Percentiles rank a stretch among this genome's conserved stretches.
Evolutionary conservation across 2,329 filamentous ascomycete genomes (phyloP).

Genomic region (Rhexocercosporidium sp.): DNA sequence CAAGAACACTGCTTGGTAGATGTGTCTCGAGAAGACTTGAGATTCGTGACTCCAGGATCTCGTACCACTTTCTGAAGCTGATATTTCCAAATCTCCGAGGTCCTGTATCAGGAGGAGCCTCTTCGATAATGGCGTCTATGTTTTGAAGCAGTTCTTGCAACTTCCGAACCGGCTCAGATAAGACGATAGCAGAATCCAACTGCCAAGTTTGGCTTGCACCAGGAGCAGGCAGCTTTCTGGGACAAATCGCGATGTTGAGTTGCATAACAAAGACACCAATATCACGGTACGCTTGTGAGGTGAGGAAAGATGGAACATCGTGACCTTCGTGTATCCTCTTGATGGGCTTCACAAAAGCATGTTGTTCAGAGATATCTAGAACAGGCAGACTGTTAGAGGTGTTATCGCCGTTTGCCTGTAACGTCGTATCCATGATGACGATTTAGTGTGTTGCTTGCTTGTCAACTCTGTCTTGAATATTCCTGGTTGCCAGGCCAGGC

Average conservation of each 20-base stretch:
- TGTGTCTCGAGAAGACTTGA: constrained; percentile 60
- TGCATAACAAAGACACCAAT: constrained; percentile 88
- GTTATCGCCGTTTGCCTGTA: background rate
- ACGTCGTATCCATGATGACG: background rate
- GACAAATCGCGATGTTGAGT: constrained; percentile 86
- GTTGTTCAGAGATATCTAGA: constrained; percentile 54
- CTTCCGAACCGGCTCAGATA: constrained; percentile 56
- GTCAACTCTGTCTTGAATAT: too few relatives aligned
- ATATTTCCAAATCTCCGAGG: constrained; percentile 91
- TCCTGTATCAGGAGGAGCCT: constrained; percentile 83
- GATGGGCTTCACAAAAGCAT: constrained; percentile 67
- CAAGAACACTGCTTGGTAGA: constrained; percentile 54
- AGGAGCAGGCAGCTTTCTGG: constrained; percentile 56
- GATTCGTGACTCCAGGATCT: constrained; percentile 66
- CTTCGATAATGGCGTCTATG: constrained; percentile 70
- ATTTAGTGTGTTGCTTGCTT: background rate
- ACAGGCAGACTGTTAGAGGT: constrained; percentile 26
- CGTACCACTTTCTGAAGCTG: constrained; percentile 85
- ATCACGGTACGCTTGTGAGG: constrained; percentile 82
- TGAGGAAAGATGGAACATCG: constrained; percentile 82
- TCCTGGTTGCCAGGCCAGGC: background rate
- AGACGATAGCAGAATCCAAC: constrained; percentile 47
- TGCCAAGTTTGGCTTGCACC: constrained; percentile 57
- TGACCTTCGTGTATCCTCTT: constrained; percentile 87
- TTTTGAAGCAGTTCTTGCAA: constrained; percentile 70